Evolutionary conservation across 2,329 filamentous ascomycete genomes (phyloP).

Genomic region (Gaeumannomyces tritici): DNA sequence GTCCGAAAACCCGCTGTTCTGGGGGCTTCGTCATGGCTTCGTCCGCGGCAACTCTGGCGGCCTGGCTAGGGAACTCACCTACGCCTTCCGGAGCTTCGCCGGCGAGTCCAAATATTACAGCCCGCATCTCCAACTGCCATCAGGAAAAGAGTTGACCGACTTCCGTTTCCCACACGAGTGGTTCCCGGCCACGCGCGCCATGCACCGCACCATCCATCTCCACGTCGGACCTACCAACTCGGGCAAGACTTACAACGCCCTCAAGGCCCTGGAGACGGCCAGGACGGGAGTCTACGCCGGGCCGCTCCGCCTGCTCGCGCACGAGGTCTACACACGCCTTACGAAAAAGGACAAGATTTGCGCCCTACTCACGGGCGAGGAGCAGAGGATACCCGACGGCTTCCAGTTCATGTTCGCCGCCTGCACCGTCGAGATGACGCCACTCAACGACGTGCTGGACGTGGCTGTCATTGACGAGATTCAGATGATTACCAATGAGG

Average conservation of each 20-base stretch:
- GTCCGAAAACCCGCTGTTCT: slow-evolving; percentile 44
- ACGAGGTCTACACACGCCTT: slow-evolving; percentile 89
- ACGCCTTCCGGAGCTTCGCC: slow-evolving; percentile 59
- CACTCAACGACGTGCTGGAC: slow-evolving; percentile 51
- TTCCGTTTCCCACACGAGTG: slow-evolving; percentile 84
- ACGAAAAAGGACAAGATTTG: slow-evolving; percentile 67
- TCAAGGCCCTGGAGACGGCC: slow-evolving; percentile 72
- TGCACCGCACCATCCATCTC: slow-evolving; percentile 78
- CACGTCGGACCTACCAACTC: slow-evolving; percentile 97
- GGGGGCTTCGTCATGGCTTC: slow-evolving; percentile 50
- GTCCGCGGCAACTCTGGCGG: slow-evolving; percentile 38
- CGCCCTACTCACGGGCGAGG: slow-evolving; percentile 83
- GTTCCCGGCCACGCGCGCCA: slow-evolving; percentile 73
- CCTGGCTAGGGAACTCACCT: slow-evolving; percentile 50
- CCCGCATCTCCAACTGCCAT: slow-evolving; percentile 43
- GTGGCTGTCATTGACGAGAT: slow-evolving; percentile 98
- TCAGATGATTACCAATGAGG: slow-evolving; percentile 79
- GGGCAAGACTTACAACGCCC: slow-evolving; percentile 91
- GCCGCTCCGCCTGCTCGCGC: slow-evolving; percentile 77
- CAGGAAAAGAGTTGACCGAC: slow-evolving; percentile 41
- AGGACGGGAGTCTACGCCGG: slow-evolving; percentile 81
- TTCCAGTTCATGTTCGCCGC: slow-evolving; percentile 55
- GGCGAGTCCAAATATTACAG: slow-evolving; percentile 39
- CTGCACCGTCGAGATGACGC: slow-evolving; percentile 88
- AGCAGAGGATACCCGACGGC: slow-evolving; percentile 60